A percentile compares a stretch with the other conserved stretches of the same genome.
These are phyloP conservation scores for Alloascoidea africana DNA, from an alignment of 805 yeast species.

Conservation along the genomic window DNA sequence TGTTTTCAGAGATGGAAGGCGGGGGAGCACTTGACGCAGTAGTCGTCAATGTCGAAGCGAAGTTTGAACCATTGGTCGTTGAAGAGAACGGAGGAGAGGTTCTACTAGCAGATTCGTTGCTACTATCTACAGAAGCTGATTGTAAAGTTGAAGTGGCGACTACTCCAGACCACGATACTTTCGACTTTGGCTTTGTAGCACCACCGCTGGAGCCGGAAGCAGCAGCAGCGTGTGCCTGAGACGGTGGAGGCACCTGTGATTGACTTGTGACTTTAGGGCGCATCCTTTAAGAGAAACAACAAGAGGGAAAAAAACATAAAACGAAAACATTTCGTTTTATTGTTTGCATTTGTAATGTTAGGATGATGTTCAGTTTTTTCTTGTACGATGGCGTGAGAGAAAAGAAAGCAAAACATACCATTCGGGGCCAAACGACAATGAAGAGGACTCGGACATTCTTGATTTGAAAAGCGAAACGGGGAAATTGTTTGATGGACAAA, in stretches of 20 bases:
- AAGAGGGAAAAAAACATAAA: no score
- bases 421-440: constrained; percentile 16
- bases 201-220: background rate
- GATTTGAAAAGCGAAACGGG: no score
- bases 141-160: background rate
- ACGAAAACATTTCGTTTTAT: no score
- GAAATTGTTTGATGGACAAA: no score
- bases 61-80: constrained; percentile 1
- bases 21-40: background rate
- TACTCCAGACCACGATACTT: background rate
- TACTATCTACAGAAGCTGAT: background rate
- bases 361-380: no score
- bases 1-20: constrained; percentile 12
- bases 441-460: constrained; percentile 15
- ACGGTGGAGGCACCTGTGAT: constrained; percentile 1
- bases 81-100: background rate
- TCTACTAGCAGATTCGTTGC: no score
- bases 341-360: no score
- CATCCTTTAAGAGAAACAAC: no score
- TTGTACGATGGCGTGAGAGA: no score
- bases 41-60: background rate
- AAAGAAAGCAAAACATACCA: constrained; percentile 12
- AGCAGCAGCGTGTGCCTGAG: background rate
- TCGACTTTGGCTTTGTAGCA: background rate
- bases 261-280: background rate